Conservation (phyloP, 2,329 filamentous ascomycete genomes). For the Diplodia sapinea region DNA sequence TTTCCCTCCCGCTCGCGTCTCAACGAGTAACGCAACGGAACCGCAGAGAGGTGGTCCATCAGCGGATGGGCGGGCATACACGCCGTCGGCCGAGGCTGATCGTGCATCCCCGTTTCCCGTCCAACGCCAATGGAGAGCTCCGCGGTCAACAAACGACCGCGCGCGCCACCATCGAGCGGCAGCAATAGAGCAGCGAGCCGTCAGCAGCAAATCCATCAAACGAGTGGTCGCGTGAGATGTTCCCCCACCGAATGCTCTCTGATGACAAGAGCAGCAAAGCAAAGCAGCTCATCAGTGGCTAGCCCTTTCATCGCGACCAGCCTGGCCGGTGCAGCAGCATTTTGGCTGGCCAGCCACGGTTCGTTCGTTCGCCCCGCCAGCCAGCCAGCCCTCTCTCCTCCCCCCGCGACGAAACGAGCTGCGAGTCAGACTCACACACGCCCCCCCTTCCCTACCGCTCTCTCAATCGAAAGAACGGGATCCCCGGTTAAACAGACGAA, state of each 20-base stretch:
- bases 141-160: not conserved
- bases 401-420: too few species aligned
- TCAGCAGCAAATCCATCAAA: not conserved
- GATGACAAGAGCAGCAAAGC: too few species aligned
- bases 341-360: too few species aligned
- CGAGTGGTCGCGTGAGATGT: slow-evolving; percentile 16
- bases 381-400: too few species aligned
- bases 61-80: not conserved
- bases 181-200: not conserved
- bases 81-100: not conserved
- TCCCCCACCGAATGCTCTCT: not conserved
- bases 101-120: not conserved
- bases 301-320: too few species aligned
- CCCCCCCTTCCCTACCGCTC: not conserved
- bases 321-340: too few species aligned
- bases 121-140: too few species aligned
- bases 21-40: not conserved
- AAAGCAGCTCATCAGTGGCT: too few species aligned
- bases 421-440: too few species aligned
- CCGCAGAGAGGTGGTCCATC: not conserved
- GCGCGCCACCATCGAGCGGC: not conserved
- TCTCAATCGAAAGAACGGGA: not conserved
- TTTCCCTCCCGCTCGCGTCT: not conserved
- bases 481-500: not conserved
- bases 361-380: too few species aligned